Conservation (phyloP, 2,329 filamentous ascomycete genomes). For the Lithohypha guttulata region DNA sequence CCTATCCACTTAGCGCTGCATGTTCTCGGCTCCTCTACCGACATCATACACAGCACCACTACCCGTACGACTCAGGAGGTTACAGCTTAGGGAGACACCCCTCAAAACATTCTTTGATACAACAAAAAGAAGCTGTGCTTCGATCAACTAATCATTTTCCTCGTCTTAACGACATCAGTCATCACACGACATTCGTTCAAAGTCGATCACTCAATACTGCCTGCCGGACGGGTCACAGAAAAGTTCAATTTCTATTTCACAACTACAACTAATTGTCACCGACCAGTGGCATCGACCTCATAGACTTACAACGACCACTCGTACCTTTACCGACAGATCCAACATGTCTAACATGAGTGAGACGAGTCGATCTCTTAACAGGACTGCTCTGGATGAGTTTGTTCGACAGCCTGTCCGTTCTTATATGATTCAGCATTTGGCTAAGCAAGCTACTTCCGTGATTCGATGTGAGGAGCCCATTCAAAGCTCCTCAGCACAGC, state of each 20-base stretch:
- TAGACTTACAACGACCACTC: slow-evolving; percentile 5
- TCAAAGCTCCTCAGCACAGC: slow-evolving; percentile 25
- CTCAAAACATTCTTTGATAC: slow-evolving; percentile 7
- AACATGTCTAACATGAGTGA: slow-evolving; percentile 15
- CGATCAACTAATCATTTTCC: background rate
- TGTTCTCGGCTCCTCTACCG: slow-evolving; percentile 4
- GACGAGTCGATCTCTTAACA: slow-evolving; percentile 25
- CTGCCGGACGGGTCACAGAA: slow-evolving; percentile 9
- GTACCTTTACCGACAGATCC: background rate
- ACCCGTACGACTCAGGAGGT: slow-evolving; percentile 9
- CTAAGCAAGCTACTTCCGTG: slow-evolving; percentile 36
- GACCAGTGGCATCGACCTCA: background rate
- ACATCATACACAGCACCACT: slow-evolving; percentile 5
- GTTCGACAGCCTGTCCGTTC: slow-evolving; percentile 37
- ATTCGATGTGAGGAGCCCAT: slow-evolving; percentile 45
- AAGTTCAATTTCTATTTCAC: slow-evolving; percentile 8
- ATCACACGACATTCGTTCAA: background rate
- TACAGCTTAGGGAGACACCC: background rate
- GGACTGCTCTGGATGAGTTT: slow-evolving; percentile 38
- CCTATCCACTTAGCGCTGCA: slow-evolving; percentile 11
- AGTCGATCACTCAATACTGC: slow-evolving; percentile 3
- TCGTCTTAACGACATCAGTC: slow-evolving; percentile 7
- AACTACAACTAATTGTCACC: slow-evolving; percentile 2
- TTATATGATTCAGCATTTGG: slow-evolving; percentile 39
- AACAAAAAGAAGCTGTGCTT: slow-evolving; percentile 8